Evolutionary conservation across 2,329 filamentous ascomycete genomes (phyloP).

Genomic region (Paecilomyces sp.): DNA sequence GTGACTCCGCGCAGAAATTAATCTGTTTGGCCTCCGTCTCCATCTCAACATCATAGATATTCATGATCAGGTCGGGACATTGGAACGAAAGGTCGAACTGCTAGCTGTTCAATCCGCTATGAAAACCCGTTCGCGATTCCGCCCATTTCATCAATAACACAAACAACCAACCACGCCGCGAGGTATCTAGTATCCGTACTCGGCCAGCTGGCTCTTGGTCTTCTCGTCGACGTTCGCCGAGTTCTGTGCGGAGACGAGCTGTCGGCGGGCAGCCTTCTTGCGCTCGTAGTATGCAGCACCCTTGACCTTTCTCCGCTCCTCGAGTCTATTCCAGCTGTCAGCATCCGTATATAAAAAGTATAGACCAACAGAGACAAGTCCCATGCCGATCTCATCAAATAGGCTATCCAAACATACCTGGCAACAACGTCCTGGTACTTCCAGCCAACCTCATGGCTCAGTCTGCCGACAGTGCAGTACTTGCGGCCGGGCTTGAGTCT

Average conservation of each 20-base stretch:
- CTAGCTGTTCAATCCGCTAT: constrained; percentile 33
- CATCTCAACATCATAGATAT: constrained; percentile 23
- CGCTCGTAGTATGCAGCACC: constrained; percentile 98
- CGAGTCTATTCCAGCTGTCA: constrained; percentile 59
- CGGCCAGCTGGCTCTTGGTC: constrained; percentile 80
- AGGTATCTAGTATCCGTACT: constrained; percentile 76
- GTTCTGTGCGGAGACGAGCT: constrained; percentile 89
- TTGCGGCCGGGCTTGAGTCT: constrained; percentile 98
- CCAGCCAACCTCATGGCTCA: constrained; percentile 99
- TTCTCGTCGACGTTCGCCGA: constrained; percentile 78
- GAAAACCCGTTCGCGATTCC: constrained; percentile 31
- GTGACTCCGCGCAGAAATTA: constrained; percentile 32
- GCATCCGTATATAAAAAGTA: constrained; percentile 2
- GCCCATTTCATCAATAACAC: constrained; percentile 32
- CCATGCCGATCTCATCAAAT: constrained; percentile 1
- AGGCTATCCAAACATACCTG: constrained; percentile 58
- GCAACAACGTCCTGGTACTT: constrained; percentile 99
- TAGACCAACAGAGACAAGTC: constrained; percentile 9
- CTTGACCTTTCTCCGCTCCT: constrained; percentile 99
- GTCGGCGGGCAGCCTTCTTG: constrained; percentile 94
- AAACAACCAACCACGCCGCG: constrained; percentile 32
- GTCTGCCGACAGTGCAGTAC: constrained; percentile 98
- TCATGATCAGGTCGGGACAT: constrained; percentile 26
- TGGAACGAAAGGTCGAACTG: constrained; percentile 31
- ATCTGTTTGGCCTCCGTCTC: constrained; percentile 22